Evolutionary conservation across 2,329 filamentous ascomycete species (phyloP).

Genomic region (Mycogone perniciosa): DNA sequence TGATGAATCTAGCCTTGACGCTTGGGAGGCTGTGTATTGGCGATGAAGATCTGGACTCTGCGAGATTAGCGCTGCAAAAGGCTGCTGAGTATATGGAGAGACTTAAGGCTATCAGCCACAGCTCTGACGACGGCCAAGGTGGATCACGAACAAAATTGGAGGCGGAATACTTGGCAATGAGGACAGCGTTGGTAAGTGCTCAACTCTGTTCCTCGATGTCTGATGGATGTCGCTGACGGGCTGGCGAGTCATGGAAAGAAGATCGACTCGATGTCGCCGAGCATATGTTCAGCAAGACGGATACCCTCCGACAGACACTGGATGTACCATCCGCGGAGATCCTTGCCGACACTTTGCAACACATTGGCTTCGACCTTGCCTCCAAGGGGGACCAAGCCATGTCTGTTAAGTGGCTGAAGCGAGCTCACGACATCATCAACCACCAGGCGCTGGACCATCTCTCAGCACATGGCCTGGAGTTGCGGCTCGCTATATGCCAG

Average conservation of each 20-base stretch:
- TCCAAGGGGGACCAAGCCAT: conserved; percentile 44
- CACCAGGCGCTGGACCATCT: conserved; percentile 48
- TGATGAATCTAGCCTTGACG: conserved; percentile 63
- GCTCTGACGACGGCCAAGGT: neutral
- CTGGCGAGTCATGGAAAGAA: conserved; percentile 63
- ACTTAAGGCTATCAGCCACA: conserved; percentile 11
- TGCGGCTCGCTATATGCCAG: conserved; percentile 62
- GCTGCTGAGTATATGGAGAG: conserved; percentile 48
- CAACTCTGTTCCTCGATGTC: too few relatives aligned
- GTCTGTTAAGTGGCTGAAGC: conserved; percentile 67
- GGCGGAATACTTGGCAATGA: conserved; percentile 59
- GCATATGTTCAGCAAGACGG: conserved; percentile 62
- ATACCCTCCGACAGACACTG: conserved; percentile 31
- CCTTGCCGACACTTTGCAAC: conserved; percentile 61
- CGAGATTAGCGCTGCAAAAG: conserved; percentile 55
- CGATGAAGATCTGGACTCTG: conserved; percentile 49
- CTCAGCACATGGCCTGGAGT: conserved; percentile 54
- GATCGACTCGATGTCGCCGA: conserved; percentile 69
- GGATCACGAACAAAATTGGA: conserved; percentile 32
- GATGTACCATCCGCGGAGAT: conserved; percentile 50
- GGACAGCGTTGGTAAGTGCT: conserved; percentile 56
- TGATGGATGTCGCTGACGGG: conserved; percentile 14
- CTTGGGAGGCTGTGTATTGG: conserved; percentile 49
- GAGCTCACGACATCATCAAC: conserved; percentile 56
- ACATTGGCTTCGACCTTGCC: conserved; percentile 60